Conservation (phyloP, 805 yeast species). For the Kluyveromyces dobzhanskii region DNA sequence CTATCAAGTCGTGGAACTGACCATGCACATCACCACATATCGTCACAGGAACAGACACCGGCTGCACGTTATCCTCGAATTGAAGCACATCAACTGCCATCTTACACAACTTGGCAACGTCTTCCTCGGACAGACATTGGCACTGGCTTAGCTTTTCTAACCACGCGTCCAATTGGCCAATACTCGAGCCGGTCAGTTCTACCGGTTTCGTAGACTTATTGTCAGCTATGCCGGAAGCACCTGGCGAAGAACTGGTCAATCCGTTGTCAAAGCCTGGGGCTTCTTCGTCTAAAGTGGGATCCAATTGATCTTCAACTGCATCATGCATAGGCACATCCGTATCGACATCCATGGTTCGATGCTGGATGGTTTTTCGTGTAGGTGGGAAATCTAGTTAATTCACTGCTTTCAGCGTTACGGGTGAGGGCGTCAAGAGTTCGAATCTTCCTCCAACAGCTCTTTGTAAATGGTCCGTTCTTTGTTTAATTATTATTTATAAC, state of each 20-base stretch:
- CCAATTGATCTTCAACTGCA: slow-evolving; percentile 40
- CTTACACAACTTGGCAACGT: slow-evolving; percentile 70
- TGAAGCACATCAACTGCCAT: slow-evolving; percentile 90
- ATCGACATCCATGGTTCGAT: slow-evolving; percentile 58
- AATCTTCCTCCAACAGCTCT: too few relatives aligned
- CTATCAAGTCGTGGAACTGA: slow-evolving; percentile 91
- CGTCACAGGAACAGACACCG: slow-evolving; percentile 91
- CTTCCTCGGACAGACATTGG: slow-evolving; percentile 72
- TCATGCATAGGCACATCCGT: slow-evolving; percentile 83
- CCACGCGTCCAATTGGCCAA: slow-evolving; percentile 79
- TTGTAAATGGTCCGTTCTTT: too few relatives aligned
- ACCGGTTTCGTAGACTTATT: slow-evolving; percentile 32
- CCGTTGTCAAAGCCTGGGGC: slow-evolving; percentile 7
- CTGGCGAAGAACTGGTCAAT: slow-evolving; percentile 21
- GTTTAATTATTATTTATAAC: too few relatives aligned
- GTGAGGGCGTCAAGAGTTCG: too few relatives aligned
- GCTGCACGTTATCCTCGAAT: slow-evolving; percentile 90
- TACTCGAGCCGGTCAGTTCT: slow-evolving; percentile 35
- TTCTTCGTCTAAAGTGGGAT: slow-evolving; percentile 28
- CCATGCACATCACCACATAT: slow-evolving; percentile 98
- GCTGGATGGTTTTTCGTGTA: not conserved
- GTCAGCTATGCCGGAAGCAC: slow-evolving; percentile 32
- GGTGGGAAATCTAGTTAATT: too few relatives aligned
- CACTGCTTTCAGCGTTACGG: too few relatives aligned
- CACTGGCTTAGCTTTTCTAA: slow-evolving; percentile 71